phyloP scores from a whole-genome alignment of 352 stramenopile species.

The Peronospora farinosa region DNA sequence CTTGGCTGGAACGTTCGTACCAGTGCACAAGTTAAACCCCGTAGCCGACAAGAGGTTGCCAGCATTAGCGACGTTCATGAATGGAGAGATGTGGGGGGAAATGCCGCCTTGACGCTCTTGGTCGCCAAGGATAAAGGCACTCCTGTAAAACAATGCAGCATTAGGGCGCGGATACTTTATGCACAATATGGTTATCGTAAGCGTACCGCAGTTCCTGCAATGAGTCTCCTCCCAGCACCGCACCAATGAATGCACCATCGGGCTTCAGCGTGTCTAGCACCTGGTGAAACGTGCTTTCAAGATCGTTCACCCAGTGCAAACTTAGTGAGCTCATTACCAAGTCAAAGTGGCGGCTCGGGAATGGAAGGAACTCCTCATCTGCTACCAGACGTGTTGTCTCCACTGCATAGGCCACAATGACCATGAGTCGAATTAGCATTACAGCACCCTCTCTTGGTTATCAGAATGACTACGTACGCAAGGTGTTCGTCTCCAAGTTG shows the following conservation, averaged over 20 bases:
- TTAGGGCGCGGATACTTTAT: conserved; percentile 1
- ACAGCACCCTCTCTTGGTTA: neutral
- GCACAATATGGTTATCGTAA: neutral
- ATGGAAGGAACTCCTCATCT: conserved; percentile 93
- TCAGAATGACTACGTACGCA: conserved; percentile 9
- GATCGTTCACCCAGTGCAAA: conserved; percentile 97
- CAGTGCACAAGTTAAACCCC: conserved; percentile 91
- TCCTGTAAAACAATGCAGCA: conserved; percentile 33
- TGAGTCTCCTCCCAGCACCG: conserved; percentile 93
- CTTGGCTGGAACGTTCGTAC: conserved; percentile 19
- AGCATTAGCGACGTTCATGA: conserved; percentile 93
- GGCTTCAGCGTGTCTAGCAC: conserved; percentile 89
- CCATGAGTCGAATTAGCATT: neutral
- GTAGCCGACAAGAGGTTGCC: conserved; percentile 89
- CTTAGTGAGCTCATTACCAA: conserved; percentile 91
- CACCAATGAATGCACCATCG: conserved; percentile 94
- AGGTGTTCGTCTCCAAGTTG: conserved; percentile 21
- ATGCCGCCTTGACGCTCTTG: conserved; percentile 93
- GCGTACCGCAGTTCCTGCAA: conserved; percentile 89
- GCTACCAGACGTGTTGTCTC: conserved; percentile 65
- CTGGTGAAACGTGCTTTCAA: conserved; percentile 80
- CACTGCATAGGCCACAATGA: conserved; percentile 31
- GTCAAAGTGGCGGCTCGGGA: conserved; percentile 93
- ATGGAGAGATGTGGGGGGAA: conserved; percentile 92
- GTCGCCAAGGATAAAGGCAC: conserved; percentile 91